phyloP scores from a whole-genome alignment of 257 asterid species.

The Nemophila menziesii region DNA sequence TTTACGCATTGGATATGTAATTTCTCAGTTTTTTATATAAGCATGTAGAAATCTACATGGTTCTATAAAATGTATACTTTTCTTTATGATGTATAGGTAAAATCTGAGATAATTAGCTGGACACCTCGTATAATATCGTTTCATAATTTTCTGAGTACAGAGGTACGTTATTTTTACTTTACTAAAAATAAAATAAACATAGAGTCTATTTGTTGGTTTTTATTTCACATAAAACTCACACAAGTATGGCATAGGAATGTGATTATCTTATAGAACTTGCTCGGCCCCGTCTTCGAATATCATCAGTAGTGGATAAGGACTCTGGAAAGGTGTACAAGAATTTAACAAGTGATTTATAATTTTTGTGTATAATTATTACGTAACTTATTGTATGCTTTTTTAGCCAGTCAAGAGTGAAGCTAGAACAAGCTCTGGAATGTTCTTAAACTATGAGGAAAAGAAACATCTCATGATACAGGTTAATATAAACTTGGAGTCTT shows the following conservation, averaged over 20 bases:
- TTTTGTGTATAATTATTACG: not conserved
- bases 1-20: constrained; percentile 74
- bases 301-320: constrained; percentile 75
- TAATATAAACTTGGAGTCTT: constrained; percentile 7
- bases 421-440: constrained; percentile 86
- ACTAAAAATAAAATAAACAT: not conserved
- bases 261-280: constrained; percentile 74
- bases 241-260: constrained; percentile 45
- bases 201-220: not conserved
- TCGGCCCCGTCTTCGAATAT: constrained; percentile 53
- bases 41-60: no score
- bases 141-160: constrained; percentile 63
- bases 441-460: constrained; percentile 52
- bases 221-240: not conserved
- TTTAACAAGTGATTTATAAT: not conserved
- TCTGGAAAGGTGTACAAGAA: constrained; percentile 62
- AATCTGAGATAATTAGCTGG: constrained; percentile 80
- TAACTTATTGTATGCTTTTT: constrained; percentile 5
- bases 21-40: constrained; percentile 14
- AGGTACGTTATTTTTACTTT: constrained; percentile 33
- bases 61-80: constrained; percentile 2
- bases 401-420: constrained; percentile 67
- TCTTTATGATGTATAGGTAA: constrained; percentile 39
- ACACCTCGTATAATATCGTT: constrained; percentile 55
- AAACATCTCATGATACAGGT: constrained; percentile 67